Evolutionary conservation across 139 green algal species (phyloP).

Genomic region (Chlamydomonas sp.): DNA sequence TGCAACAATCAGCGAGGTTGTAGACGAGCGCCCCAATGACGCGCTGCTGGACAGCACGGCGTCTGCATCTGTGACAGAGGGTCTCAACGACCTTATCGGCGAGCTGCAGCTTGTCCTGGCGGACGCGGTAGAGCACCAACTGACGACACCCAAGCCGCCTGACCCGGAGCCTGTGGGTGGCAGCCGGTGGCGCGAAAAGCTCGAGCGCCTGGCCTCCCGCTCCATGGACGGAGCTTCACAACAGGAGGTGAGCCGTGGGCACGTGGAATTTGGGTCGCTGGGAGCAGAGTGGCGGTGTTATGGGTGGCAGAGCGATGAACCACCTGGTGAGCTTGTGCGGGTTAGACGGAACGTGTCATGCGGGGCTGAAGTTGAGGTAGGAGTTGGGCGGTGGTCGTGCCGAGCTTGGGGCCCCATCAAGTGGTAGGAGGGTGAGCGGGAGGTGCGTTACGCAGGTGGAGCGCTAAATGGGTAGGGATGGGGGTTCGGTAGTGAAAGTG

Average conservation of each 20-base stretch:
- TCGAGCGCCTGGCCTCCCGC: background rate
- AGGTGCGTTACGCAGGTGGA: too few relatives aligned
- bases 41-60: background rate
- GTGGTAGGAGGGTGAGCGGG: too few relatives aligned
- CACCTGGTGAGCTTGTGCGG: too few relatives aligned
- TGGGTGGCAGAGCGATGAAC: too few relatives aligned
- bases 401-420: too few relatives aligned
- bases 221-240: background rate
- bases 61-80: background rate
- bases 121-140: background rate
- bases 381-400: too few relatives aligned
- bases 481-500: too few relatives aligned
- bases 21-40: background rate
- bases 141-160: background rate
- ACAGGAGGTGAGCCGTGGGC: background rate
- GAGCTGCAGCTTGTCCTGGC: constrained; percentile 20
- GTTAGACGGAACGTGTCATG: too few relatives aligned
- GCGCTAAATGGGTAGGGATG: too few relatives aligned
- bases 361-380: too few relatives aligned
- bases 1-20: background rate
- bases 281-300: too few relatives aligned
- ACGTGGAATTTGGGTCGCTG: background rate
- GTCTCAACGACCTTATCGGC: constrained; percentile 4
- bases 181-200: constrained; percentile 2
- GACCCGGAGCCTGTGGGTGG: constrained; percentile 1